Evolutionary conservation across 2,329 filamentous ascomycete species (phyloP), one percentile per base, ranked within the genome.

Genomic region (Paecilomyces variotii): DNA sequence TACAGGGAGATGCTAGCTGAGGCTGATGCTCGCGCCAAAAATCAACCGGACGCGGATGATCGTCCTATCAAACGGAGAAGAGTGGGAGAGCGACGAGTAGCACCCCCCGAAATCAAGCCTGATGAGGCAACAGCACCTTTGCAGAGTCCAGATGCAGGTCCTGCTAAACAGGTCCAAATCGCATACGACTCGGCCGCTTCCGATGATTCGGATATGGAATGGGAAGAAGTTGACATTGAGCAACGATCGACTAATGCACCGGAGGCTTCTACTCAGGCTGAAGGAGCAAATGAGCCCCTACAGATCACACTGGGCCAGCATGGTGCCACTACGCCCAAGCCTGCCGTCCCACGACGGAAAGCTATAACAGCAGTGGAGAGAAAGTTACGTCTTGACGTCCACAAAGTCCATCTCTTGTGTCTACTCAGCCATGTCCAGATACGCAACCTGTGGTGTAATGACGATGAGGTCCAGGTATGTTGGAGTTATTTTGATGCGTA

Each of bases 371-470:
- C 78, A 5, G 77, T 79, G 0, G 86, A 88, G 62, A 85, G 81
- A 62, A 81, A 79, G 53, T 69, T 80, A 30, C 84, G 92, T 24
- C 71, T 94, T 30, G 83, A 90, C 56, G 80, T 91, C n/a, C 94
- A 99, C 73, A 96, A 93, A 73, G 79, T 86, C 61, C 92, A 99
- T 74, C 64, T 97, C 0, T 76, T 97, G 12, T 96, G 90, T 70
- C 80, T 99, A 1, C 74, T 99, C 14, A 84, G 86, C 9, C 90
- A 97, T 72, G 82, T 87, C 14, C 83, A 89, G 63, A 79, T 85
- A 59, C 85, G 92, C 57, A 99, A 97, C 69, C 79, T 83, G 57
- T 97, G 93, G 91, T 97, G 92, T 75, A 96, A 96, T 67, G 87
- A 93, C 68, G 66, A 77, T 12, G 75, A 81, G 58, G 83, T 89